Base-by-base conservation (phyloP, 805 yeast genomes). In the Priceomyces fermenticarens region DNA sequence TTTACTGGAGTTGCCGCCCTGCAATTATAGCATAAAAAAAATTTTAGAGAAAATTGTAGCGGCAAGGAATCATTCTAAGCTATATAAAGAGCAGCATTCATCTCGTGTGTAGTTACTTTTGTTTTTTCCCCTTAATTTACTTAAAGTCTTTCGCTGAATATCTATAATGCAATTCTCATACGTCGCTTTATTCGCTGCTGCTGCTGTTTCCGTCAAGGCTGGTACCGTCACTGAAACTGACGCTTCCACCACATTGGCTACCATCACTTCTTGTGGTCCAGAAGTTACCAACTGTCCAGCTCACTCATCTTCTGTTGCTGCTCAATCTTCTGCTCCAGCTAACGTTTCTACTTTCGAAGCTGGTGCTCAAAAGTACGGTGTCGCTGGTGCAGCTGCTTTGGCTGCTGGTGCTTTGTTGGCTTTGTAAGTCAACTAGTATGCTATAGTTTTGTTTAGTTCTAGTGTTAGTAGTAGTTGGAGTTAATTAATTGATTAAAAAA, bases 371-470 rank as follows among this genome's bases (percentile, higher is more conserved):
- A 57, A 52, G 53, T 54, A 42, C 52, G 71, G 68, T 47, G 39
- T 29, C 14, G 72, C 62, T 44, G 74, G 72, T 65, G 72, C 64
- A 53, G 73, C 66, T 58, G 73, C 69, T 51, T 61, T 68, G 58
- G 73, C 72, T 56, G 68, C 67, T 39, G 73, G 73, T 66, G 74
- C 73, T 62, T 66, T 68, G 59, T 77, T 83, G 33, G 85, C 88
- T 40, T 72, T 82, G 39, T 83, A 84, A 58, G 53, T 45, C 41
- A 32, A 28, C 39, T 34, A 14, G 12, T 4, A 14, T 20, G 8
- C 10, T 20, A n/a, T 12, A 33, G 26, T 16, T 3, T 35, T 25
- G 38, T 35, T 35, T 35, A 35, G 38, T 35, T 35, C 14, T n/a
- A 25, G 15, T 23, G 30, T 25, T 35, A 23, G 30, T 23, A 35